Base-by-base conservation (phyloP, 1,284 basidiomycete genomes). In the Inonotus hispidus region DNA sequence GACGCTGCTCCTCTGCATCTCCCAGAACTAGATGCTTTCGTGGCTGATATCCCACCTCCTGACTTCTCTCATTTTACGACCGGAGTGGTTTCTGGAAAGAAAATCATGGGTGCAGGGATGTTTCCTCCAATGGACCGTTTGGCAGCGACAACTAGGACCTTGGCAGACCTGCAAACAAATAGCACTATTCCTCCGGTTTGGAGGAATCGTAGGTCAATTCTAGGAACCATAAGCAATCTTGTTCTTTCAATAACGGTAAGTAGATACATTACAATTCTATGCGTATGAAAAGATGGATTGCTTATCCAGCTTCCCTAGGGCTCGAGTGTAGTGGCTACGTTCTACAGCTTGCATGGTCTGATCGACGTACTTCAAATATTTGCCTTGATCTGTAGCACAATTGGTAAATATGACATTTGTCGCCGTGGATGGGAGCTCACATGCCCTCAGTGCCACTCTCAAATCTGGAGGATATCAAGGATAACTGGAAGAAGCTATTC, bases 321-420 rank as follows among this genome's bases (percentile, higher is more conserved):
- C 19, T 88, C 86, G 1, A 88, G 85, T 70, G 79, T 78, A 35
- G 73, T 88, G 45, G 81, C 84, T 3, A 79, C 81, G 0, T 87
- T 82, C 67, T 90, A 88, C 68, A 87, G 85, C 67, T 70, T 88
- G 16, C 83, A 87, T 65, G 85, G 86, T 25, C 72, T 88, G 6
- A 76, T 82, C 56, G 86, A 86, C 64, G 86, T 83, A 0, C 71
- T 88, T 0, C 87, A 90, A 68, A 78, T 89, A 45, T 87, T 89
- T 69, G 86, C 87, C 0, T 72, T 90, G 32, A 77, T 90, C 41
- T 70, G 89, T 59, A 84, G 78, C 63, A 86, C 85, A 0, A 78
- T 88, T 63, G 78, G 86, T 88, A 43, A 41, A 53, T 58, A 38
- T 49, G 25, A 7, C 39, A 19, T 62, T 19, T 7, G 41, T 6